phyloP scores from a whole-genome alignment of 2,329 filamentous ascomycete genomes.

The Alternaria consortialis region DNA sequence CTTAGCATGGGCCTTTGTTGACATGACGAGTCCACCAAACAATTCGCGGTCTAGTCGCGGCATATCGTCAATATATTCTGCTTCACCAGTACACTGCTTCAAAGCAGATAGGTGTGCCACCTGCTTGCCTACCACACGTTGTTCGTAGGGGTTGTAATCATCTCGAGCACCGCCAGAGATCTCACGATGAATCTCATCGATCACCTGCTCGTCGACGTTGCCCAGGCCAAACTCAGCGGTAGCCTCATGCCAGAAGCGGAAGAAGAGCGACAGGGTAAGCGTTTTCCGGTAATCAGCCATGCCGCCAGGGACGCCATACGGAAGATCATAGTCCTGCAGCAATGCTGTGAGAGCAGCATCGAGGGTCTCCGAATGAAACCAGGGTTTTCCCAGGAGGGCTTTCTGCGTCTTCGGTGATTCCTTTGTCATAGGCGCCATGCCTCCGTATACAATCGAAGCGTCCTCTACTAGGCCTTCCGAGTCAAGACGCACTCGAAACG shows the following conservation, averaged over 20 bases:
- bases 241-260: constrained; percentile 94
- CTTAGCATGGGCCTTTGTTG: constrained; percentile 85
- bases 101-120: constrained; percentile 86
- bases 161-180: constrained; percentile 84
- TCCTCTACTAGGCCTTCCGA: constrained; percentile 73
- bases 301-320: constrained; percentile 88
- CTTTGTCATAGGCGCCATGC: constrained; percentile 90
- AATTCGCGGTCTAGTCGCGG: constrained; percentile 84
- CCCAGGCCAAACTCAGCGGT: constrained; percentile 67
- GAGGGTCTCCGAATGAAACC: constrained; percentile 81
- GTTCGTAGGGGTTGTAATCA: constrained; percentile 77
- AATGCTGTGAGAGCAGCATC: constrained; percentile 86
- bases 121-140: constrained; percentile 83
- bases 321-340: constrained; percentile 82
- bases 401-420: constrained; percentile 77
- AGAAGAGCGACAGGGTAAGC: constrained; percentile 90
- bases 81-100: constrained; percentile 91
- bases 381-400: constrained; percentile 77
- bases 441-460: constrained; percentile 85
- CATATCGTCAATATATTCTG: constrained; percentile 95
- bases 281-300: constrained; percentile 96
- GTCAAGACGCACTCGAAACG: constrained; percentile 76
- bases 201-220: constrained; percentile 72
- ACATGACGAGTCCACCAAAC: constrained; percentile 86
- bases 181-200: constrained; percentile 82